These are phyloP conservation scores for Astrocystis sublimbata DNA, from an alignment of 495 filamentous ascomycete genomes.

Conservation along the genomic window DNA sequence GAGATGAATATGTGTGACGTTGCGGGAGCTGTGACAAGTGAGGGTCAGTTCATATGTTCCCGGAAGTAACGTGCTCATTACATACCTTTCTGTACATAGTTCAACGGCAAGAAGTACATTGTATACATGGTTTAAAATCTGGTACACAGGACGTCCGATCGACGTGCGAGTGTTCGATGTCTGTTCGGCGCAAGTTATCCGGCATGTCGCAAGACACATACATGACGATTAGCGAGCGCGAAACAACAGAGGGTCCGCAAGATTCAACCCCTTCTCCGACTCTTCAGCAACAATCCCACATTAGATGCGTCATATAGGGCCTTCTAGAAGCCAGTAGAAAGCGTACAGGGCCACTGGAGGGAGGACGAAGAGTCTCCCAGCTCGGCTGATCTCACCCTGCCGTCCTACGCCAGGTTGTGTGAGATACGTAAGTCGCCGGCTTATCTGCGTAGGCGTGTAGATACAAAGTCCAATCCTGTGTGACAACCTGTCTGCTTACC, in stretches of 20 bases:
- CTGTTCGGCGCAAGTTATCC: background rate
- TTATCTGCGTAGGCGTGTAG: background rate
- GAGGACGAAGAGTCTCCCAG: background rate
- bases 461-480: conserved; percentile 3
- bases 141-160: background rate
- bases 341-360: background rate
- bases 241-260: background rate
- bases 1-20: too few relatives aligned
- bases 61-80: too few relatives aligned
- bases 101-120: background rate
- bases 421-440: conserved; percentile 4
- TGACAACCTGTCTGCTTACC: background rate
- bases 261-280: background rate
- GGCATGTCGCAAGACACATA: background rate
- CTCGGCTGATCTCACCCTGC: background rate
- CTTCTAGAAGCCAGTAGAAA: conserved; percentile 5
- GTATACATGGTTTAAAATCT: too few relatives aligned
- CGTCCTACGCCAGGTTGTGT: background rate
- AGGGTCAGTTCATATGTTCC: too few relatives aligned
- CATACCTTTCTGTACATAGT: background rate
- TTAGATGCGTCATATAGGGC: background rate
- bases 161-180: background rate
- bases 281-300: background rate
- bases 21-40: too few relatives aligned
- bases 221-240: background rate